phyloP scores from a whole-genome alignment of 768 basidiomycete species.

The Phlebiopsis flavidoalba region DNA sequence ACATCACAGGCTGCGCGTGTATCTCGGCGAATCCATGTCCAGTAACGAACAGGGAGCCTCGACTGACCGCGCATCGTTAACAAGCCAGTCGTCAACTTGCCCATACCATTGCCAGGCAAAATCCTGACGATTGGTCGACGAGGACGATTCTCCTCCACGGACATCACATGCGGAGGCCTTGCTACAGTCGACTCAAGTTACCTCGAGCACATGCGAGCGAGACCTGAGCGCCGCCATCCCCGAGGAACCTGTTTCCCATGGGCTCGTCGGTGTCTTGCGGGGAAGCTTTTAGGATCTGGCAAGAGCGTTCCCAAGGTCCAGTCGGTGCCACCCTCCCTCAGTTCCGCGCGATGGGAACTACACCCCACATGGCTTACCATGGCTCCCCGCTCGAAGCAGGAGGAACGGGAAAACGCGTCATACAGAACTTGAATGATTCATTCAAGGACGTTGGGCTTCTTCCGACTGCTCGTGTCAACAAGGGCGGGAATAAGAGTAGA shows the following conservation, averaged over 20 bases:
- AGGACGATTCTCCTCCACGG: conserved; percentile 21
- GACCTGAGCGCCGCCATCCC: conserved; percentile 13
- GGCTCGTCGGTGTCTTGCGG: conserved; percentile 15
- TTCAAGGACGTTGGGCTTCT: conserved; percentile 79
- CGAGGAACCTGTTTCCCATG: conserved; percentile 15
- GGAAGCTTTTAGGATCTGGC: conserved; percentile 15
- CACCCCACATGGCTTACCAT: conserved; percentile 60
- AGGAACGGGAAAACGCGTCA: conserved; percentile 63
- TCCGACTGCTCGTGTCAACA: conserved; percentile 37
- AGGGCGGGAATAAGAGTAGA: conserved; percentile 18
- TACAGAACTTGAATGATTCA: conserved; percentile 59
- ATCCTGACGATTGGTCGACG: conserved; percentile 18
- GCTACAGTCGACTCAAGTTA: conserved; percentile 28
- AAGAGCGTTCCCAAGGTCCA: conserved; percentile 14
- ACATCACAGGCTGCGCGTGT: background rate
- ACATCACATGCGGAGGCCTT: conserved; percentile 33
- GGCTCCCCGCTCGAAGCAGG: conserved; percentile 57
- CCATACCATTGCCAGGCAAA: background rate
- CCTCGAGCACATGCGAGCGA: conserved; percentile 21
- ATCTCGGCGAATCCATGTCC: background rate
- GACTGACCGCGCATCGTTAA: conserved; percentile 2
- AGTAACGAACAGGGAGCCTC: background rate
- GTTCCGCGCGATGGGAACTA: conserved; percentile 25
- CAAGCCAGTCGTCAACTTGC: conserved; percentile 4
- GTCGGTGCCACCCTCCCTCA: conserved; percentile 13